A percentile compares a stretch with the other conserved stretches of the same genome.
These are phyloP conservation scores for Orobanche coerulescens DNA, from an alignment of 257 asterid species.

Conservation along the genomic window DNA sequence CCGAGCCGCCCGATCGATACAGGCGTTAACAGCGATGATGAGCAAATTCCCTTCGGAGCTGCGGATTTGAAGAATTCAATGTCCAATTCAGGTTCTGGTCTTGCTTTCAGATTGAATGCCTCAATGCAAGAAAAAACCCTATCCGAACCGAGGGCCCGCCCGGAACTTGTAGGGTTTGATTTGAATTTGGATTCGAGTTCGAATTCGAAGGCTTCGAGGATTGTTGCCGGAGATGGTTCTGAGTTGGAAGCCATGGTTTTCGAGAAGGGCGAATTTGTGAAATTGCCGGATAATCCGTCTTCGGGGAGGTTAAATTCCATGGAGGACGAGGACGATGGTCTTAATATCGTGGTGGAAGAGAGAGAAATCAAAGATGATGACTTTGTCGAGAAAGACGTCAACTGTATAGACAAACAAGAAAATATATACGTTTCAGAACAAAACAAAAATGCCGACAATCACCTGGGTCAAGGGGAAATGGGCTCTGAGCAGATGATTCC, in stretches of 20 bases:
- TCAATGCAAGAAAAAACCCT: background rate
- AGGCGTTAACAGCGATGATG: background rate
- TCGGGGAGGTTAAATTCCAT: background rate
- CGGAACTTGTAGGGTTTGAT: background rate
- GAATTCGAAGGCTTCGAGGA: background rate
- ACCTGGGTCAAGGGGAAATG: background rate
- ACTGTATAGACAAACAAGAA: background rate
- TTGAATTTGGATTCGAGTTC: background rate
- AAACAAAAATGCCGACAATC: background rate
- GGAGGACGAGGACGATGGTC: background rate
- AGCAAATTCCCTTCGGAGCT: background rate
- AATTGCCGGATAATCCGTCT: background rate
- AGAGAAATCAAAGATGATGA: background rate
- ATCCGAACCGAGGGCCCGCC: background rate
- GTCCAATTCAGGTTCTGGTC: background rate
- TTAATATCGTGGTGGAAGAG: background rate
- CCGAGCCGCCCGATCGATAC: background rate
- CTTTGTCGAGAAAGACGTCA: background rate
- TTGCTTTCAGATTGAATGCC: background rate
- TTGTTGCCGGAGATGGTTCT: background rate
- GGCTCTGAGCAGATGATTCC: conserved; percentile 39
- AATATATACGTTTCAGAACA: background rate
- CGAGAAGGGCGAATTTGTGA: background rate
- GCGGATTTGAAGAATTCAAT: background rate
- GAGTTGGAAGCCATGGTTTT: background rate